These are phyloP conservation scores for Handroanthus guayacan DNA, from an alignment of 257 asterid genomes.

Conservation along the genomic window DNA sequence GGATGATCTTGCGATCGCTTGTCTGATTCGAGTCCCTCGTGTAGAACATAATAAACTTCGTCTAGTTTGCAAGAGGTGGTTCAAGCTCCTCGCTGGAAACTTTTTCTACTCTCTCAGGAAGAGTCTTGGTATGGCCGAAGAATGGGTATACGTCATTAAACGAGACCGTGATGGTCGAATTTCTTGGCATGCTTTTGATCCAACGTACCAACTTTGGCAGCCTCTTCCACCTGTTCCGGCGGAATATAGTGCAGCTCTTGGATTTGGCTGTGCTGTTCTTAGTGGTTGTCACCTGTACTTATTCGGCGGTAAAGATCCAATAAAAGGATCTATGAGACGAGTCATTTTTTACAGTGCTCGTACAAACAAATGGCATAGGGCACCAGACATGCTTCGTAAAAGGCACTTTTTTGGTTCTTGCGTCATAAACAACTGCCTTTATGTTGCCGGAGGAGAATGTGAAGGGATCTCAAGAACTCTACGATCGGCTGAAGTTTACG, in stretches of 20 bases:
- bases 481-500: conserved; percentile 65
- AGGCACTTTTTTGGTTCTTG: conserved; percentile 68
- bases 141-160: conserved; percentile 67
- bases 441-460: conserved; percentile 75
- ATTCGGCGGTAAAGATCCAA: conserved; percentile 66
- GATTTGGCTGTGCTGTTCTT: conserved; percentile 72
- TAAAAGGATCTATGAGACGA: conserved; percentile 65
- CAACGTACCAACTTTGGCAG: conserved; percentile 66
- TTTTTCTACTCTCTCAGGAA: conserved; percentile 65
- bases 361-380: conserved; percentile 71
- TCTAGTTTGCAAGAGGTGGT: conserved; percentile 68
- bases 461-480: conserved; percentile 65
- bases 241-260: conserved; percentile 60
- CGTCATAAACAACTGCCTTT: conserved; percentile 66
- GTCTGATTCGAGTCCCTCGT: conserved; percentile 70
- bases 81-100: conserved; percentile 64
- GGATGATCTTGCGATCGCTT: conserved; percentile 71
- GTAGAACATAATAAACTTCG: conserved; percentile 64
- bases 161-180: conserved; percentile 64
- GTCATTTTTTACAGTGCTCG: conserved; percentile 67
- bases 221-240: conserved; percentile 68
- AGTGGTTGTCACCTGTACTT: conserved; percentile 69
- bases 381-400: conserved; percentile 68
- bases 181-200: conserved; percentile 75
- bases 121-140: conserved; percentile 69